Percentiles rank a stretch among this genome's conserved stretches.
These are phyloP conservation scores for Glonium stellatum DNA, from an alignment of 495 filamentous ascomycete species.

Conservation along the genomic window DNA sequence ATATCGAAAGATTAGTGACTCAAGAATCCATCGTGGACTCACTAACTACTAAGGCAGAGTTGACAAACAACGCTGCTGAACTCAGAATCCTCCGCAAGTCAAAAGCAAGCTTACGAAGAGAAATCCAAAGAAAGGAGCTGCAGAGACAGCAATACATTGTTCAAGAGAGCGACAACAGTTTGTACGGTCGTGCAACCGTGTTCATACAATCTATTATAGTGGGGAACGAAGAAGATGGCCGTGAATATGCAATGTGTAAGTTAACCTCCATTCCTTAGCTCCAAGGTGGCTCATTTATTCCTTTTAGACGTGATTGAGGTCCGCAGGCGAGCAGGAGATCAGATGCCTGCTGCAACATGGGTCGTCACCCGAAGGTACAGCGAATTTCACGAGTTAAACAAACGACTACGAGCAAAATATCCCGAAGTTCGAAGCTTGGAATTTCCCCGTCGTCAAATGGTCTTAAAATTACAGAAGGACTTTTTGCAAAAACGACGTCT, in stretches of 20 bases:
- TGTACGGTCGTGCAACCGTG: constrained; percentile 85
- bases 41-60: constrained; percentile 83
- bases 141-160: constrained; percentile 96
- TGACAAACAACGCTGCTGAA: constrained; percentile 94
- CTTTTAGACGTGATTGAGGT: constrained; percentile 75
- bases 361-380: constrained; percentile 58
- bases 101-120: constrained; percentile 82
- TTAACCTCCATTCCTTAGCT: background rate
- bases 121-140: constrained; percentile 88
- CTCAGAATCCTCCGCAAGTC: constrained; percentile 89
- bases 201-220: constrained; percentile 88
- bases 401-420: constrained; percentile 75
- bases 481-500: constrained; percentile 83
- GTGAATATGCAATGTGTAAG: constrained; percentile 83
- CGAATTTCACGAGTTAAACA: constrained; percentile 93
- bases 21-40: constrained; percentile 92
- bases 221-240: constrained; percentile 83
- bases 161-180: constrained; percentile 95
- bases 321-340: constrained; percentile 70
- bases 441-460: constrained; percentile 83
- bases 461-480: constrained; percentile 93
- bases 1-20: constrained; percentile 80
- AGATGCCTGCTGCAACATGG: constrained; percentile 43
- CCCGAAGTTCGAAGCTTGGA: constrained; percentile 81
- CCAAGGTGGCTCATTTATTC: constrained; percentile 1